phyloP scores from a whole-genome alignment of 1,284 basidiomycete species.

The Gymnopus androsaceus region DNA sequence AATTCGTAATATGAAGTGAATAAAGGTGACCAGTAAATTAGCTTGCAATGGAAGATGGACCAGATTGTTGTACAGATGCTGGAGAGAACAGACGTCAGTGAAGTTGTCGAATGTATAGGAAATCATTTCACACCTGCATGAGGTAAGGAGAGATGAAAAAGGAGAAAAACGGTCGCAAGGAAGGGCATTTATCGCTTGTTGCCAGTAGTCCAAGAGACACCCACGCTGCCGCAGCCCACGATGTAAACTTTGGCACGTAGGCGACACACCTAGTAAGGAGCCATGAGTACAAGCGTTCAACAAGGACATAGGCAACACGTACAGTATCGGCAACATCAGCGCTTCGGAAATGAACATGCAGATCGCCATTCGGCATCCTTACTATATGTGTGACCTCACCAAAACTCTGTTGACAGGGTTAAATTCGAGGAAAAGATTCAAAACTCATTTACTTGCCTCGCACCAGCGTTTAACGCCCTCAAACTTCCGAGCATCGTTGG shows the following conservation, averaged over 20 bases:
- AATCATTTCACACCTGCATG: constrained; percentile 9
- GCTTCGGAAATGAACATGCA: constrained; percentile 69
- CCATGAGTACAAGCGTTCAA: constrained; percentile 8
- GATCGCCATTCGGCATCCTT: constrained; percentile 70
- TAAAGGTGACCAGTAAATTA: constrained; percentile 11
- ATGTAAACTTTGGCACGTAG: constrained; percentile 72
- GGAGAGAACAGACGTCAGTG: neutral
- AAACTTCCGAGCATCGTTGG: constrained; percentile 50
- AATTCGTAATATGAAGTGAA: constrained; percentile 4
- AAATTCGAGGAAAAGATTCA: constrained; percentile 7
- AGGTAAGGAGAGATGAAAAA: neutral
- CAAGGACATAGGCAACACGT: constrained; percentile 27
- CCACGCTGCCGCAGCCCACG: constrained; percentile 71
- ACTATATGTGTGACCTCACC: constrained; percentile 71
- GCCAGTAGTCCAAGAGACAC: constrained; percentile 71
- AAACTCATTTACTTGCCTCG: constrained; percentile 46
- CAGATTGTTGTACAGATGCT: constrained; percentile 6
- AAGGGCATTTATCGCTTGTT: constrained; percentile 49
- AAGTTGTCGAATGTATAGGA: neutral
- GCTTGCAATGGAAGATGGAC: constrained; percentile 3
- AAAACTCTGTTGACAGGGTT: constrained; percentile 52
- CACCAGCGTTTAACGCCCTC: constrained; percentile 70
- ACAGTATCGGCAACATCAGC: constrained; percentile 79
- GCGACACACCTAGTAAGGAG: constrained; percentile 61
- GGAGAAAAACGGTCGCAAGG: constrained; percentile 5